Evolutionary conservation across 1,284 basidiomycete genomes (phyloP).

Genomic region (Ustilago vetiveriae): DNA sequence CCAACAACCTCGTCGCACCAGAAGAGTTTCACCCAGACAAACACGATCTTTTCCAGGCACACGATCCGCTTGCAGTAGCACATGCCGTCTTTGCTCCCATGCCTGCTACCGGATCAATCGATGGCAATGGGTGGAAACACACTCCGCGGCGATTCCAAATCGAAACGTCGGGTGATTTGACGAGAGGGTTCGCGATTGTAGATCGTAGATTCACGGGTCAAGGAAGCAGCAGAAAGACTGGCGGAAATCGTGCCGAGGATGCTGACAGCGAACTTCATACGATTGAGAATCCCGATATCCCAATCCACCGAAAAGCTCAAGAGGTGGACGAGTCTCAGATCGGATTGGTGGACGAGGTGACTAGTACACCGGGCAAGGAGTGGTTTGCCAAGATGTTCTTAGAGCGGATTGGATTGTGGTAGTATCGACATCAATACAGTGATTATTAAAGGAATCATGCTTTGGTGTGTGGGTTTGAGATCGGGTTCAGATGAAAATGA

Average conservation of each 20-base stretch:
- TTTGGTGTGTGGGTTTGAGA: background rate
- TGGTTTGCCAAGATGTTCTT: constrained; percentile 57
- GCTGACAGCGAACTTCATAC: constrained; percentile 13
- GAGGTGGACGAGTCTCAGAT: constrained; percentile 17
- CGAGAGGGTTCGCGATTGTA: constrained; percentile 60
- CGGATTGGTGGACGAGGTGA: constrained; percentile 47
- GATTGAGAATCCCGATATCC: constrained; percentile 29
- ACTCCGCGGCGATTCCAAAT: constrained; percentile 48
- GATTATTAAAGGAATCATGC: too few relatives aligned
- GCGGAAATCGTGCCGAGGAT: constrained; percentile 38
- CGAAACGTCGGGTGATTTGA: constrained; percentile 57
- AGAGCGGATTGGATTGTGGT: constrained; percentile 36
- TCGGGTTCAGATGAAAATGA: background rate
- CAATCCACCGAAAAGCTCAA: constrained; percentile 4
- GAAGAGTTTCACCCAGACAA: constrained; percentile 52
- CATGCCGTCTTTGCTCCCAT: constrained; percentile 55
- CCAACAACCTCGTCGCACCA: constrained; percentile 55
- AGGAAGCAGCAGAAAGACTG: constrained; percentile 41
- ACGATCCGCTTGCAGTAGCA: constrained; percentile 63
- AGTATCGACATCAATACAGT: background rate
- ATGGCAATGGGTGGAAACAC: constrained; percentile 38
- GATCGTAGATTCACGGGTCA: constrained; percentile 45
- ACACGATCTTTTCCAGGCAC: constrained; percentile 60
- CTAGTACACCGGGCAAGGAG: constrained; percentile 44
- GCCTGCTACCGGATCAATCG: constrained; percentile 1